phyloP scores from a whole-genome alignment of 169 alveolate genomes.

The Eimeria praecox region DNA sequence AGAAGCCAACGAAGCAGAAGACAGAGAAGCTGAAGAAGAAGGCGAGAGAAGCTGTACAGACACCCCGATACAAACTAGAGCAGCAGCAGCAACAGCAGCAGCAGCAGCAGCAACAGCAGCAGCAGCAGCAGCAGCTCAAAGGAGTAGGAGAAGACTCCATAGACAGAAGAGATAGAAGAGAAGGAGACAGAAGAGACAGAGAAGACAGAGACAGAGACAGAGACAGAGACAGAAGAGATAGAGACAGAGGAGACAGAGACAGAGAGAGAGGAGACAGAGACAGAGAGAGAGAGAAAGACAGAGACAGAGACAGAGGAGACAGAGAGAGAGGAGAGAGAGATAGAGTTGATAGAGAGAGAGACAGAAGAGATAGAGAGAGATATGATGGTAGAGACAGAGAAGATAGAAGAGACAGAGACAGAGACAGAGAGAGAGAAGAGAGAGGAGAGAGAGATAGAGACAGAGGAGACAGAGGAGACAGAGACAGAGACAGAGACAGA shows the following conservation, averaged over 20 bases:
- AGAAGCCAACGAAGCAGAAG: background rate
- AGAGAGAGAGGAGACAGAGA: slow-evolving; percentile 2
- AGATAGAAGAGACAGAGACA: background rate
- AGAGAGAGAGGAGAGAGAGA: slow-evolving; percentile 30
- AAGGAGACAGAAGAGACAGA: background rate
- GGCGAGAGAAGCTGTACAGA: background rate
- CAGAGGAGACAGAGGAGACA: background rate
- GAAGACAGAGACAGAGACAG: background rate
- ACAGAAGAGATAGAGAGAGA: background rate
- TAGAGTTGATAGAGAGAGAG: background rate
- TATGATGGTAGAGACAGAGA: background rate
- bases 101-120: slow-evolving; percentile 60
- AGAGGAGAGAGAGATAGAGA: background rate
- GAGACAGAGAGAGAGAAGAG: background rate
- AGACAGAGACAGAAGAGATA: background rate
- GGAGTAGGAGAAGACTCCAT: background rate
- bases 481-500: slow-evolving; percentile 23
- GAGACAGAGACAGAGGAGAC: slow-evolving; percentile 1
- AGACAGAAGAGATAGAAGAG: background rate
- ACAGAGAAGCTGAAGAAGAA: background rate
- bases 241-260: background rate
- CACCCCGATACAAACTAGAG: background rate
- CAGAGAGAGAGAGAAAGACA: too few species aligned
- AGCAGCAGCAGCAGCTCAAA: background rate
- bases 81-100: slow-evolving; percentile 48